These are phyloP conservation scores for Boletus sp. DNA, from an alignment of 1,284 basidiomycete genomes.

Conservation along the genomic window DNA sequence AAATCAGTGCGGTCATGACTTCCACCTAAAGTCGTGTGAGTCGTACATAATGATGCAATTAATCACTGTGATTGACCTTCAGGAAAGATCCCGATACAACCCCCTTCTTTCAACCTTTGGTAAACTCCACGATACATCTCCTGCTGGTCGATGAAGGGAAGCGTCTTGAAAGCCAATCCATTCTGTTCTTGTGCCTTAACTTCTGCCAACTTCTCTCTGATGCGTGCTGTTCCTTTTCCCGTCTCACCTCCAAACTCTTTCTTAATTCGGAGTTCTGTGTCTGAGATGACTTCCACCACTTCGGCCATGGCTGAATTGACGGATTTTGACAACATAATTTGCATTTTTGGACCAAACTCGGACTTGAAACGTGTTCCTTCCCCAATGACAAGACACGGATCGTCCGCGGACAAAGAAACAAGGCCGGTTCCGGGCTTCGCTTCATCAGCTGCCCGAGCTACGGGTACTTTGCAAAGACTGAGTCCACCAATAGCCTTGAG, in stretches of 20 bases:
- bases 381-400: conserved; percentile 80
- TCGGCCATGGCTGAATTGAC: conserved; percentile 80
- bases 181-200: conserved; percentile 49
- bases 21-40: conserved; percentile 61
- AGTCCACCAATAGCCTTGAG: conserved; percentile 8
- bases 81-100: conserved; percentile 94
- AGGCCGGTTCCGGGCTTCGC: conserved; percentile 79
- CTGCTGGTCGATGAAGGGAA: conserved; percentile 89
- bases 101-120: conserved; percentile 81
- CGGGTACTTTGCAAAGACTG: conserved; percentile 66
- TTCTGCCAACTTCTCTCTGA: conserved; percentile 68
- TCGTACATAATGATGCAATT: not conserved
- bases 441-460: conserved; percentile 88
- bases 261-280: conserved; percentile 84
- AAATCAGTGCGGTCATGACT: conserved; percentile 96
- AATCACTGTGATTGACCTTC: conserved; percentile 62
- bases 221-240: conserved; percentile 70
- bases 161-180: conserved; percentile 73
- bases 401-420: conserved; percentile 71
- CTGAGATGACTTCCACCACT: conserved; percentile 86
- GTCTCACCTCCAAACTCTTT: conserved; percentile 85
- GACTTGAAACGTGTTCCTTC: conserved; percentile 76
- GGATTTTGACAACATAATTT: conserved; percentile 86
- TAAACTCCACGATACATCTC: conserved; percentile 97
- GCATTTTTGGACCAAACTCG: conserved; percentile 79